Evolutionary conservation across 495 filamentous ascomycete species (phyloP), one percentile per base, ranked within the genome.

Genomic region (Podospora conica): DNA sequence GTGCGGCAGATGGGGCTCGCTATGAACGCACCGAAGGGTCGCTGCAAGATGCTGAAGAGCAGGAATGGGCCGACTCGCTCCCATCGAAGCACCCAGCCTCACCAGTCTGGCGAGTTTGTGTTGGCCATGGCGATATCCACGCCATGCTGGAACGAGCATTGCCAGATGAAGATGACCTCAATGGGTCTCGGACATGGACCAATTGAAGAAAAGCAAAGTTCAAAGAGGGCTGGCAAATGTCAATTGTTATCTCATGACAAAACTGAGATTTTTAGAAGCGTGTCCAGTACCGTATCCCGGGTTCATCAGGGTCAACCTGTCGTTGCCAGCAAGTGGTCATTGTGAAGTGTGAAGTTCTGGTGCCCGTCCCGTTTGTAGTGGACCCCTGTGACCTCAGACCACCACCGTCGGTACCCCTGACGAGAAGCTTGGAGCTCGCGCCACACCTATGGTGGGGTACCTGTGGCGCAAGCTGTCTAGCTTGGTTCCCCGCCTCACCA

Each of bases 1-100:
- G 12, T 76, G 73, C 31, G 74, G 73, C 27, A 65, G 58, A n/a
- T 61, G 60, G 40, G 40, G 40, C n/a, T 68, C 67, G 31, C 62
- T 65, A 21, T 66, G 63, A n/a, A 53, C 25, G 31, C 53, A 29
- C 25, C 68, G 53, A 21, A 57, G 25, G 28, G 6, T 7, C 2
- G 21, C 18, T 40, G 31, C 10, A 8, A 48, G 18, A n/a, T 48
- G 18, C 15, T 2, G 48, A 3, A 53, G 15, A 55, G 60, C n/a
- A 40, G 12, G 18, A 33, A 21, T 55, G 29, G 53, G 61, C 21
- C 25, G 40, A 5, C 40, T 15, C 1, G 18, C 40, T 48, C 40
- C 6, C 40, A n/a, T 48, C 18, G 40, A 48, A 6, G 40, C n/a
- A 6, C 40, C 40, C 40, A n/a, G 2, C 40, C 40, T 48, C 40